These are phyloP conservation scores for Vaccinium myrtillus DNA, from an alignment of 148 eudicot species.

Conservation along the genomic window DNA sequence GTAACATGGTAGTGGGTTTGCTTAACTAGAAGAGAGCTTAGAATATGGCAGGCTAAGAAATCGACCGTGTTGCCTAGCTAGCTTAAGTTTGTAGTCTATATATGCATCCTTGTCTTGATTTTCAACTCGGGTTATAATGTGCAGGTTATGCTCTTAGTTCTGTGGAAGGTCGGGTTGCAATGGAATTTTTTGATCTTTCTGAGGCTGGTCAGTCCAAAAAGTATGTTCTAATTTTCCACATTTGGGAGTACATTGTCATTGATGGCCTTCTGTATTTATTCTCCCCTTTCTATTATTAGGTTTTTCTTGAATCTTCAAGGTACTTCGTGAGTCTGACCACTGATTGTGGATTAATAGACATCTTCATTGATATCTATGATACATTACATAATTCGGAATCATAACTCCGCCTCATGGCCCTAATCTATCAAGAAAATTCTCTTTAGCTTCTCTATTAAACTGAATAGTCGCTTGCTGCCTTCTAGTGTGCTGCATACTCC, in stretches of 20 bases:
- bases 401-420: not conserved
- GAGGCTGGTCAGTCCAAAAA: constrained; percentile 93
- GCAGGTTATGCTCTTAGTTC: constrained; percentile 99
- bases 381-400: not conserved
- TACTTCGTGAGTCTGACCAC: not conserved
- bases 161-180: constrained; percentile 96
- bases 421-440: not conserved
- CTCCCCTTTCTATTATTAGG: not conserved
- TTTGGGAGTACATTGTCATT: not conserved
- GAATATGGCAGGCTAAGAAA: constrained; percentile 1
- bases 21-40: not conserved
- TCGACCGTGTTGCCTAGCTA: not conserved
- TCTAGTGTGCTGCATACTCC: not conserved
- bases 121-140: constrained; percentile 11
- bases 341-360: not conserved
- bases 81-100: not conserved
- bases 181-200: constrained; percentile 93
- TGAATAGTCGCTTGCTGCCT: not conserved
- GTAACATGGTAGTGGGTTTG: not conserved
- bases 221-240: constrained; percentile 39
- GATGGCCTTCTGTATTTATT: not conserved
- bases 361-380: not conserved
- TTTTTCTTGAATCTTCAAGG: not conserved
- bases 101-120: constrained; percentile 1
- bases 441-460: not conserved